Base-by-base conservation (phyloP, 23 red algal species). In the Gracilaria gracilis region DNA sequence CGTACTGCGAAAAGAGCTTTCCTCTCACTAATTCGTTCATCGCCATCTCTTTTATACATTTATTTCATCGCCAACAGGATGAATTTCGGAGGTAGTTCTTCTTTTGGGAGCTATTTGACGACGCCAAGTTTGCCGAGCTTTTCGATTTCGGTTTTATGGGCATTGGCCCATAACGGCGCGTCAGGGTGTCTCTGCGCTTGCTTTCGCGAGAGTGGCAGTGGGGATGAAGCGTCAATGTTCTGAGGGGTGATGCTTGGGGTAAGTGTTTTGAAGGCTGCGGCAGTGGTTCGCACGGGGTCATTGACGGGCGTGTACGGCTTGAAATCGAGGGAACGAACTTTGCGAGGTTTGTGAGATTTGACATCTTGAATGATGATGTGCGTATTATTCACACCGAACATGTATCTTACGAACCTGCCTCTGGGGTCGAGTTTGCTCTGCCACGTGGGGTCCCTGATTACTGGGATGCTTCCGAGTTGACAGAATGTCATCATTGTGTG, bases 101-200 rank as follows among this genome's bases (percentile, higher is more conserved):
- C 20, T 14, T 58, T 44, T 42, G 69, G 55, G 17, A 89, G 53
- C 73, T 72, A 89, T 29, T 61, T 19, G 61, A 89, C 34, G 21
- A 48, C 61, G 1, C 61, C 8, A 8, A 62, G 20, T 33, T 64
- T 61, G n/a, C 80, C 69, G 19, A 89, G 15, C 32, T 37, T 89
- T 0, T 62, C 71, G 12, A 89, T 29, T 67, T 89, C 70, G 15
- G 47, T 17, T 19, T 80, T 31, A 27, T 80, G 71, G 4, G 67
- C 73, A 32, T 40, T 3, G 8, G 33, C 75, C 86, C 71, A 80
- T 5, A 35, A 11, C 13, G 12, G 5, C 23, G 55, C 71, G 75
- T 89, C 86, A 27, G 86, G 72, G 38, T 89, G 80, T n/a, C 12
- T 44, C 16, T 0, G 44, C 5, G 86, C 71, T 65, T 89, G 72